Conservation (phyloP, 768 basidiomycete species). For the Suillus lakei region DNA sequence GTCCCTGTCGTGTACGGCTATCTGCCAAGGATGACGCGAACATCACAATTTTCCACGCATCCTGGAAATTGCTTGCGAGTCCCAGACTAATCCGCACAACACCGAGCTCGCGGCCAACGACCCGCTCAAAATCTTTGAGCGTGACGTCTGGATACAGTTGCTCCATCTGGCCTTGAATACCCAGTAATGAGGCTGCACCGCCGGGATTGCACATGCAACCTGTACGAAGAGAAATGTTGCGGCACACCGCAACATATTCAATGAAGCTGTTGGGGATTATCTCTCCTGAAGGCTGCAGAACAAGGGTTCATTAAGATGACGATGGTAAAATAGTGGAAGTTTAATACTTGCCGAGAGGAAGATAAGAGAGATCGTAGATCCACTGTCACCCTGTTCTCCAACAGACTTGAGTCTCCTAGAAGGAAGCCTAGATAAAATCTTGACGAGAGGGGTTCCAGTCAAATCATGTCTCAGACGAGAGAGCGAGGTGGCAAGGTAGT, state of each 20-base stretch:
- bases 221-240: conserved; percentile 76
- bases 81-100: conserved; percentile 81
- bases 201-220: conserved; percentile 92
- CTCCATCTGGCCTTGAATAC: conserved; percentile 68
- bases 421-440: conserved; percentile 69
- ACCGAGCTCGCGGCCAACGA: conserved; percentile 70
- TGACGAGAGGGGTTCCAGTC: conserved; percentile 62
- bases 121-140: conserved; percentile 61
- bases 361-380: conserved; percentile 65
- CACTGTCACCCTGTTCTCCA: conserved; percentile 69
- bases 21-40: conserved; percentile 53
- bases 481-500: conserved; percentile 62
- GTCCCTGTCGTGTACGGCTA: conserved; percentile 36
- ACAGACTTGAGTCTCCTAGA: conserved; percentile 54
- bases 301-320: neutral
- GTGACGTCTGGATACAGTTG: conserved; percentile 62
- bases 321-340: neutral
- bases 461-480: conserved; percentile 63
- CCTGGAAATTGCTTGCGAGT: conserved; percentile 77
- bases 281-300: conserved; percentile 60
- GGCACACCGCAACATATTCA: conserved; percentile 66
- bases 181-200: conserved; percentile 73
- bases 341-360: conserved; percentile 60
- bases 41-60: conserved; percentile 63
- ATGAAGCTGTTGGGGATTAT: conserved; percentile 76